These are phyloP conservation scores for Phytophthora idaei DNA, from an alignment of 352 stramenopile genomes.

Conservation along the genomic window DNA sequence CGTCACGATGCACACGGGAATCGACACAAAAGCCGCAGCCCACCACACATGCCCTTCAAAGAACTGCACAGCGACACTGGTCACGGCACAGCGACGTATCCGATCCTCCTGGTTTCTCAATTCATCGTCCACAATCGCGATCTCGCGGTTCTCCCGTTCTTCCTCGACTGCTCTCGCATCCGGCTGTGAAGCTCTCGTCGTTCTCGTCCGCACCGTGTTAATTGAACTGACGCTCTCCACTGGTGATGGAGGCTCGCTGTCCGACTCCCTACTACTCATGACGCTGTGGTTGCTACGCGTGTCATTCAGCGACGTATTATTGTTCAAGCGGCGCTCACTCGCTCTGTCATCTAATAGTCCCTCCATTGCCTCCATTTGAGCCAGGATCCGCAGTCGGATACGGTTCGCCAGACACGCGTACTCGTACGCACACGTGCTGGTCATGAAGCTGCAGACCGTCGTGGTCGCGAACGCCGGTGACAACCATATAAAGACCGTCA, in stretches of 20 bases:
- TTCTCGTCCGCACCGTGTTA: slow-evolving; percentile 3
- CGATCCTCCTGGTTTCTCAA: slow-evolving; percentile 28
- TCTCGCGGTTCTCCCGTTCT: slow-evolving; percentile 32
- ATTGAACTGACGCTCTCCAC: not conserved
- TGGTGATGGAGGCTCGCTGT: slow-evolving; percentile 1
- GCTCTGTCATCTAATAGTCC: slow-evolving; percentile 1
- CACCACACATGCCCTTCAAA: slow-evolving; percentile 48
- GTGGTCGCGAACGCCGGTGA: slow-evolving; percentile 66
- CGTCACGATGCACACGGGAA: slow-evolving; percentile 31
- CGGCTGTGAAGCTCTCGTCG: not conserved
- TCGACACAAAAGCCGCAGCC: slow-evolving; percentile 40
- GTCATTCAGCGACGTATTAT: slow-evolving; percentile 28
- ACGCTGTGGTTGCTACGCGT: slow-evolving; percentile 28
- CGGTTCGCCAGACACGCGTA: slow-evolving; percentile 73
- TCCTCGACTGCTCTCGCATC: slow-evolving; percentile 22
- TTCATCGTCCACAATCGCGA: slow-evolving; percentile 36
- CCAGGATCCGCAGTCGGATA: slow-evolving; percentile 60
- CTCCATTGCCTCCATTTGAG: slow-evolving; percentile 34
- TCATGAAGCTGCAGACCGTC: slow-evolving; percentile 66
- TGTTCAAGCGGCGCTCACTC: slow-evolving; percentile 1
- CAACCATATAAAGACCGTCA: slow-evolving; percentile 72
- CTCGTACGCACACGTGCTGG: slow-evolving; percentile 66
- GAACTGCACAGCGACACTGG: slow-evolving; percentile 16
- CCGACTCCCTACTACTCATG: slow-evolving; percentile 19
- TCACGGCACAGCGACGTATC: slow-evolving; percentile 35